Percentiles rank a stretch among this genome's conserved stretches.
phyloP scores from a whole-genome alignment of 1,284 basidiomycete genomes.

The Ustilago bromivora region DNA sequence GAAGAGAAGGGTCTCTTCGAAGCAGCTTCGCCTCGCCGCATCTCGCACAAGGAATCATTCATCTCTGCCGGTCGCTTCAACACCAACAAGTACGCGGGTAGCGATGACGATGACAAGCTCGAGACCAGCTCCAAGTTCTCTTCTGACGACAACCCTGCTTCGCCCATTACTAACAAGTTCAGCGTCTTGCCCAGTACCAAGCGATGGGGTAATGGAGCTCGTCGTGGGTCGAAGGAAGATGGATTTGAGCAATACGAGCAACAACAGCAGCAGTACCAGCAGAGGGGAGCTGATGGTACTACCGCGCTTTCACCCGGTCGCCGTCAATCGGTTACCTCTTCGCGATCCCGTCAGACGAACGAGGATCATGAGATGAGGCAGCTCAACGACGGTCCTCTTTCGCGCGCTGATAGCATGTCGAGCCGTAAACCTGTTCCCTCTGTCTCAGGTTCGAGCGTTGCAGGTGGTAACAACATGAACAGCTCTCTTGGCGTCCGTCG shows the following conservation, averaged over 20 bases:
- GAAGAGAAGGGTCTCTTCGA: slow-evolving; percentile 52
- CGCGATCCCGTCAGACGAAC: slow-evolving; percentile 29
- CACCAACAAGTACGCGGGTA: slow-evolving; percentile 24
- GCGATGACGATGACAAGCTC: slow-evolving; percentile 51
- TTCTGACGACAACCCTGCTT: slow-evolving; percentile 42
- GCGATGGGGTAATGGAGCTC: slow-evolving; percentile 24
- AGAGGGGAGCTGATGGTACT: neutral
- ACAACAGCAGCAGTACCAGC: neutral
- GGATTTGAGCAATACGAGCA: slow-evolving; percentile 19
- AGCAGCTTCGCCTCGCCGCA: neutral
- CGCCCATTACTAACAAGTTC: slow-evolving; percentile 41
- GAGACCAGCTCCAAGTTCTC: slow-evolving; percentile 42
- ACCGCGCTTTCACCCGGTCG: slow-evolving; percentile 16
- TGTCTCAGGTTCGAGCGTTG: neutral
- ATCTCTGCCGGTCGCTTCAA: slow-evolving; percentile 26
- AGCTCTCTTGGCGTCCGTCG: slow-evolving; percentile 44
- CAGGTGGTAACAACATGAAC: slow-evolving; percentile 14
- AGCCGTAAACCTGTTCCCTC: neutral
- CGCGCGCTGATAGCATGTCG: slow-evolving; percentile 11
- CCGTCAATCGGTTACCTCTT: slow-evolving; percentile 34
- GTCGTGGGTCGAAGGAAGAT: slow-evolving; percentile 27
- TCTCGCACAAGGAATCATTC: slow-evolving; percentile 43
- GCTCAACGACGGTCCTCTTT: slow-evolving; percentile 20
- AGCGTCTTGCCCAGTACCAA: slow-evolving; percentile 36
- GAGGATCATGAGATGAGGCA: slow-evolving; percentile 56